Evolutionary conservation across 495 filamentous ascomycete species (phyloP), one percentile per base, ranked within the genome.

Genomic region (Oidiodendron maius): DNA sequence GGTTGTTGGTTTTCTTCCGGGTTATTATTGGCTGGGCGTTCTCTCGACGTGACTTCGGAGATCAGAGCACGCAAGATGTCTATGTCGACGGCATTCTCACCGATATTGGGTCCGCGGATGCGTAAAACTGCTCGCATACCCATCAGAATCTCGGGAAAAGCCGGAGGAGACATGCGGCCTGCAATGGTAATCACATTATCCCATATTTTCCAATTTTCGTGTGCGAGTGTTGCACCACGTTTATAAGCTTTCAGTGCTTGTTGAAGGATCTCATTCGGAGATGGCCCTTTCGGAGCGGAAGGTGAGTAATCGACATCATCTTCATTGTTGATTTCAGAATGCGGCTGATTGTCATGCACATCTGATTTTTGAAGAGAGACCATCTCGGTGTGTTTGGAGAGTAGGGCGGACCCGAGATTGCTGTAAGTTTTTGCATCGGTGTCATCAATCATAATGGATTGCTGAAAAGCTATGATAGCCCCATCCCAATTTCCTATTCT

Each of bases 361-460:
- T 67, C 64, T 17, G 59, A 51, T 41, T 73, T 70, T 38, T 69
- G 62, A 1, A 71, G 52, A 0, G 64, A 51, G 12, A 56, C 51
- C 3, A 64, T 48, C 36, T 71, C 67, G 11, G 56, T 45, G 39
- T 70, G 62, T 32, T 65, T 62, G 39, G 69, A 63, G 0, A 90
- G 66, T 23, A 96, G 76, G 0, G 91, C 82, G 0, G 86, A 89
- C 4, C 89, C 93, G 11, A 99, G 79, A 56, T 97, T 99, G 51
- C 85, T 93, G 87, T 91, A 99, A 2, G 87, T 86, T 54, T 95
- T 83, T 2, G 87, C 93, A 59, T 97, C 93, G 34, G 79, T 82
- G 34, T 91, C 89, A 30, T 95, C 94, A 22, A 87, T 75, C 53
- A 83, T 75, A 23, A 97, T 86, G 3, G 81, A 79, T 10, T 88